Conservation (phyloP, 441 rosid genomes). For the Adansonia gregorii region DNA sequence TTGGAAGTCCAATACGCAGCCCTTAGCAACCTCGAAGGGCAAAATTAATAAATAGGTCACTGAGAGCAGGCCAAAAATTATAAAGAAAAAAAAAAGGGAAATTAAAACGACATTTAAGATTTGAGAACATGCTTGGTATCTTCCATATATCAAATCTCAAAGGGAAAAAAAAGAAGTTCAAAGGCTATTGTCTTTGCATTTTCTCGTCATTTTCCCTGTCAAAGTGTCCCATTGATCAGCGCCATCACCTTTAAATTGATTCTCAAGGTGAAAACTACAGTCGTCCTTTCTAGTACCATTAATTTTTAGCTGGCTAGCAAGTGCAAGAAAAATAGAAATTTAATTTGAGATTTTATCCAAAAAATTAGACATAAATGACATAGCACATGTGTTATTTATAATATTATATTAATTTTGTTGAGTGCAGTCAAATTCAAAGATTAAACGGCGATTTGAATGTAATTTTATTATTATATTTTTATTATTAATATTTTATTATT, state of each 20-base stretch:
- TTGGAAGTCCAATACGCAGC: not conserved
- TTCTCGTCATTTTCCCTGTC: not conserved
- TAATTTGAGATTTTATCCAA: too few species aligned
- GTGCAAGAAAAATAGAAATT: not conserved
- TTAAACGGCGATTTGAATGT: too few species aligned
- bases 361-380: too few species aligned
- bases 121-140: conserved; percentile 18
- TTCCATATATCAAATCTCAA: not conserved
- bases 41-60: not conserved
- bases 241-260: not conserved
- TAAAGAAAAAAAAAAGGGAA: not conserved
- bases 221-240: not conserved
- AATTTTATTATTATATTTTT: too few species aligned
- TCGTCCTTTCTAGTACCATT: not conserved
- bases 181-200: not conserved
- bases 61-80: not conserved
- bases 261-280: not conserved
- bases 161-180: not conserved
- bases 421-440: not conserved
- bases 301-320: not conserved
- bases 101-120: not conserved
- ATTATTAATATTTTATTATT: too few species aligned
- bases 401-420: not conserved
- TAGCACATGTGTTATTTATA: too few species aligned
- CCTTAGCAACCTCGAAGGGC: conserved; percentile 15